Percentiles rank a stretch among this genome's conserved stretches.
Conservation (phyloP, 1,139 yeast genomes). For the Blastobotrys persicus region DNA sequence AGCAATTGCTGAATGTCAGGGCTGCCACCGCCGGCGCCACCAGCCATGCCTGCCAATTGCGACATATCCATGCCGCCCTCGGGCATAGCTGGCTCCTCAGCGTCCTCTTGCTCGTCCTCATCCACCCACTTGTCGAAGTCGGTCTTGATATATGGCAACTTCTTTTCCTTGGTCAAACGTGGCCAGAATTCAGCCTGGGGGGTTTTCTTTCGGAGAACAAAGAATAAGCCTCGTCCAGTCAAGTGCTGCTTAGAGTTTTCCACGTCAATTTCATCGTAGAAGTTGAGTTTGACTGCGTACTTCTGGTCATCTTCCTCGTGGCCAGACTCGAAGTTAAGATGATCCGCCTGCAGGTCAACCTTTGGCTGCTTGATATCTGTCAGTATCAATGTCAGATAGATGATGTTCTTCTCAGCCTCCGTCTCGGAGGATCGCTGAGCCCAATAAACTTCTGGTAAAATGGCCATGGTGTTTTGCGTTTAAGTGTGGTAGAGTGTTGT, state of each 20-base stretch:
- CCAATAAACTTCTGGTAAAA: conserved; percentile 61
- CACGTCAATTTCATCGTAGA: conserved; percentile 68
- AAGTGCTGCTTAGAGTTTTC: conserved; percentile 57
- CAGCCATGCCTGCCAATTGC: conserved; percentile 30
- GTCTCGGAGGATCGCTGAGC: conserved; percentile 87
- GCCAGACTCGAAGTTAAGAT: conserved; percentile 55
- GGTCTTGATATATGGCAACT: conserved; percentile 75
- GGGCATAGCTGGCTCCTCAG: conserved; percentile 35
- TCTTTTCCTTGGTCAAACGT: conserved; percentile 76
- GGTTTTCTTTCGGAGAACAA: conserved; percentile 69
- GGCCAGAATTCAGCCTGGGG: conserved; percentile 84
- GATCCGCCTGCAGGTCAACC: conserved; percentile 58
- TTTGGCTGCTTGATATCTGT: conserved; percentile 66
- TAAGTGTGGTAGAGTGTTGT: background rate
- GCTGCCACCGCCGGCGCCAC: conserved; percentile 33
- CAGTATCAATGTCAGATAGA: conserved; percentile 71
- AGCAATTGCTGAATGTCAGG: conserved; percentile 18
- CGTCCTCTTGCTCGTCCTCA: conserved; percentile 83
- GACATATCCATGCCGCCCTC: conserved; percentile 16
- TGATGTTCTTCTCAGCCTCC: conserved; percentile 68
- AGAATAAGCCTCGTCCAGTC: conserved; percentile 71
- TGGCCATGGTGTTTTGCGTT: background rate
- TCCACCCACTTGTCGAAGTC: conserved; percentile 98
- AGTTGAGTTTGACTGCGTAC: conserved; percentile 65
- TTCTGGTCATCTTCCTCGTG: conserved; percentile 32